A percentile compares a stretch with the other conserved stretches of the same genome.
phyloP scores from a whole-genome alignment of 2,329 filamentous ascomycete species.

The Cyanodermella asteris region DNA sequence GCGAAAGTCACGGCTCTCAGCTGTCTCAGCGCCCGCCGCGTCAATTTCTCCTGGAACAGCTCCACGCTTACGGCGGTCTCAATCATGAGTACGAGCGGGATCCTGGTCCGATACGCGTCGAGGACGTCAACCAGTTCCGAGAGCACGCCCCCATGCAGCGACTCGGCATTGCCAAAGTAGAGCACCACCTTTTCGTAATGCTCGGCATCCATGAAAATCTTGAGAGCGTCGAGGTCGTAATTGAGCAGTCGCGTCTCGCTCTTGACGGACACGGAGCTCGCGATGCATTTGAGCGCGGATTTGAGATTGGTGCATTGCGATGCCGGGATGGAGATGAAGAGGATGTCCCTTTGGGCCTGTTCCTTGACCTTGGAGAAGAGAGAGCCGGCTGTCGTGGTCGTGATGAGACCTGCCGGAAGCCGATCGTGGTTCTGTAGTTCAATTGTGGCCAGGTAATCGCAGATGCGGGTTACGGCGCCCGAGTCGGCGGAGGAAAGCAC shows the following conservation, averaged over 20 bases:
- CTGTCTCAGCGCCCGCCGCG: constrained; percentile 28
- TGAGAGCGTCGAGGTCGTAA: constrained; percentile 24
- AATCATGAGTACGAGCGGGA: constrained; percentile 36
- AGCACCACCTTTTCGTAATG: constrained; percentile 18
- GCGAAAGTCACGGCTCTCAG: constrained; percentile 35
- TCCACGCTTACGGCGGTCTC: constrained; percentile 41
- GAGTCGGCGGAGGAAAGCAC: no score
- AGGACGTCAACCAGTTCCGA: constrained; percentile 23
- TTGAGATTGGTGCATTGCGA: constrained; percentile 24
- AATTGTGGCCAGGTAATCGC: no score
- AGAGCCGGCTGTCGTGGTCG: no score
- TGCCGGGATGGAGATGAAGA: no score
- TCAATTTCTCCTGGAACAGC: constrained; percentile 35
- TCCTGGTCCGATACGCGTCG: constrained; percentile 37
- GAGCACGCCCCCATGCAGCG: constrained; percentile 22
- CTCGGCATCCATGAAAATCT: constrained; percentile 19
- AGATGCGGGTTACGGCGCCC: no score
- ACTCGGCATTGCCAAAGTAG: constrained; percentile 24
- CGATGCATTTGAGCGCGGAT: constrained; percentile 23
- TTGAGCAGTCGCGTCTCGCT: constrained; percentile 21
- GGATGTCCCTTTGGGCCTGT: no score
- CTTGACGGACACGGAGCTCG: constrained; percentile 1
- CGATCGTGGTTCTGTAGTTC: no score
- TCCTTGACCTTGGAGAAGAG: no score
- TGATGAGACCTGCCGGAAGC: no score